These are phyloP conservation scores for Paraglomus occultum DNA, from an alignment of 192 early-diverging fungal genomes.

Conservation along the genomic window DNA sequence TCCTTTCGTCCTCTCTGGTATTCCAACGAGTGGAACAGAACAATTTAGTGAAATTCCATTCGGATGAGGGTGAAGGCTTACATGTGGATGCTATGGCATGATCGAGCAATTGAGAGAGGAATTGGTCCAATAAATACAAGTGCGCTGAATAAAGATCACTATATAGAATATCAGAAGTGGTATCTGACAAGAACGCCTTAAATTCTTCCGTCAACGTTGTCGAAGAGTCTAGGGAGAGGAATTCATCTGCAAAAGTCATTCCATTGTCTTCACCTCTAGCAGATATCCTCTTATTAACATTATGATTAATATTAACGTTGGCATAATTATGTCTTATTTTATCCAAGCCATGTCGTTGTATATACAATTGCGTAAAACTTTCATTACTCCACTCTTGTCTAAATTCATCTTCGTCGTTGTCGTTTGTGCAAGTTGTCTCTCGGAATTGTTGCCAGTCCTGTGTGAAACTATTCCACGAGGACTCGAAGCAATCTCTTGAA, in stretches of 20 bases:
- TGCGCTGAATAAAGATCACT: slow-evolving; percentile 13
- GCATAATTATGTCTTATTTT: background rate
- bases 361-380: slow-evolving; percentile 13
- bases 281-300: slow-evolving; percentile 1
- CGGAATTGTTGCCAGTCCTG: too few species aligned
- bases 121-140: slow-evolving; percentile 21
- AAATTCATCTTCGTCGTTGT: slow-evolving; percentile 22
- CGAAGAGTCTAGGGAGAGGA: background rate
- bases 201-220: background rate
- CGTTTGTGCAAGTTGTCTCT: too few species aligned
- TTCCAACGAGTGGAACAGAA: slow-evolving; percentile 18
- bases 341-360: slow-evolving; percentile 12
- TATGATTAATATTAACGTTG: background rate
- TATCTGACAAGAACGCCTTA: background rate
- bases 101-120: background rate
- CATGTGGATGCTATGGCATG: background rate
- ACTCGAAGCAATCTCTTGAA: too few species aligned
- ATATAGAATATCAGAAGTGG: background rate
- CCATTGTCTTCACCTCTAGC: background rate
- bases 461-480: too few species aligned
- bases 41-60: slow-evolving; percentile 25
- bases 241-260: background rate
- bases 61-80: slow-evolving; percentile 21
- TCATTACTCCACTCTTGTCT: slow-evolving; percentile 31
- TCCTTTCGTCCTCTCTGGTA: background rate